Conservation (phyloP, 352 stramenopile species). For the Peronospora farinosa region DNA sequence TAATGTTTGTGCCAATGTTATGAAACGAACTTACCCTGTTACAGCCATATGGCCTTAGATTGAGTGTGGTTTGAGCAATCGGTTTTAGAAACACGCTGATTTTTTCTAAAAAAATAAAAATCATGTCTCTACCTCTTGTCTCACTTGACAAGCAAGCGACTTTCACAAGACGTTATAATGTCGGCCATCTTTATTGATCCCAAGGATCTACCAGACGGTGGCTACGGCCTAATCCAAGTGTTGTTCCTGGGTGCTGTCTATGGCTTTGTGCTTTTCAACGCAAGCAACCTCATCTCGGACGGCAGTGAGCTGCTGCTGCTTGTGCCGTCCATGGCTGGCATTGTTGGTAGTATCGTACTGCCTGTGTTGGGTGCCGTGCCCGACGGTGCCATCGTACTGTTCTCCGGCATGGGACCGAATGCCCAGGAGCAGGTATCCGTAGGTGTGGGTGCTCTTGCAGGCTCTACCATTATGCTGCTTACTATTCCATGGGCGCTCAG, state of each 20-base stretch:
- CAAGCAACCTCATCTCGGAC: slow-evolving; percentile 96
- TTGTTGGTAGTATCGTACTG: slow-evolving; percentile 95
- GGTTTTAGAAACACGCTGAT: neutral
- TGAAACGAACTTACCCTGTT: too few species aligned
- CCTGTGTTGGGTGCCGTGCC: slow-evolving; percentile 95
- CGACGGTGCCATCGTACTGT: slow-evolving; percentile 96
- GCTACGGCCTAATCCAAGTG: slow-evolving; percentile 84
- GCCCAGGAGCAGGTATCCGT: slow-evolving; percentile 94
- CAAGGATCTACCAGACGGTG: slow-evolving; percentile 68
- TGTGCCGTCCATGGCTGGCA: slow-evolving; percentile 90
- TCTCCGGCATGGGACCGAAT: slow-evolving; percentile 90
- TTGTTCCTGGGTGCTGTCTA: slow-evolving; percentile 94
- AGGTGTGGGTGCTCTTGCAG: slow-evolving; percentile 95
- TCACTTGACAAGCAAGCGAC: slow-evolving; percentile 3
- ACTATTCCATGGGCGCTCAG: slow-evolving; percentile 96
- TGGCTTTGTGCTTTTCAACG: slow-evolving; percentile 95
- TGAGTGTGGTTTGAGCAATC: neutral
- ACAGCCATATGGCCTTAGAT: too few species aligned
- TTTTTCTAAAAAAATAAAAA: neutral
- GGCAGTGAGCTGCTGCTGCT: slow-evolving; percentile 96
- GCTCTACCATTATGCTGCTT: slow-evolving; percentile 98
- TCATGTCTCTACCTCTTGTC: neutral
- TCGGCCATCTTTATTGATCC: slow-evolving; percentile 82
- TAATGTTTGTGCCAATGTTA: too few species aligned
- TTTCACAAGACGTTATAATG: slow-evolving; percentile 11